Evolutionary conservation across 2,329 filamentous ascomycete genomes (phyloP), one percentile per base, ranked within the genome.

Genomic region (Aureobasidium sp.): DNA sequence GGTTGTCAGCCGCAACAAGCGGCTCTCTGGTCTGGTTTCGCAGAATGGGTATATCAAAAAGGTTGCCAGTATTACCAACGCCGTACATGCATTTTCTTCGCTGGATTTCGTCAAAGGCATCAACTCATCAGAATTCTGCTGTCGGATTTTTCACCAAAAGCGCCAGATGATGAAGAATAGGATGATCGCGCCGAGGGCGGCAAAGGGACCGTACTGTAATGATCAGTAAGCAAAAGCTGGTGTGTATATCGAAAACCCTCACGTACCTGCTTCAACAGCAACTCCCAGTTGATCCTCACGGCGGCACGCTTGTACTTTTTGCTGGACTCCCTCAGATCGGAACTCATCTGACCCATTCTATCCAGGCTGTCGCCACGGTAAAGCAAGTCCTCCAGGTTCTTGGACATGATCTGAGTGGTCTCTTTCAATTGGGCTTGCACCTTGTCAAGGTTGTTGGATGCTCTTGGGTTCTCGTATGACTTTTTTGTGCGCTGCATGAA

Each of bases 391-490:
- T 99, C 96, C 72, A 99, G 98, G 80, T 99, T 99, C 88, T 98
- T 98, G 65, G 95, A 98, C 97, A 99, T 99, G 76, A 99, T 95
- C 82, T 98, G 95, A 1, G 96, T 98, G 64, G 99, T 97, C 80
- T 98, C 96, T 78, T 95, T 92, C 71, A 99, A 88, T 86, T 99
- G 97, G 76, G 98, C 94, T 77, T 99, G 98, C 71, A 99, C 85
- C 81, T 95, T 94, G 80, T 97, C 94, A 66, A 99, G 88, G 81
- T 98, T 98, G 81, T 95, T 93, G 18, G 93, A 89, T 20, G 96
- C 96, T 70, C 96, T 91, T 64, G 92, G 90, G 79, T 99, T 96
- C 73, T 96, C 93, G 81, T 99, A 99, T 33, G 95, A 94, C 73
- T 94, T 92, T 82, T 95, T 96, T 47, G 95, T 97, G 77, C 94